Evolutionary conservation across 2,329 filamentous ascomycete genomes (phyloP).

Genomic region (Fusarium buharicum): DNA sequence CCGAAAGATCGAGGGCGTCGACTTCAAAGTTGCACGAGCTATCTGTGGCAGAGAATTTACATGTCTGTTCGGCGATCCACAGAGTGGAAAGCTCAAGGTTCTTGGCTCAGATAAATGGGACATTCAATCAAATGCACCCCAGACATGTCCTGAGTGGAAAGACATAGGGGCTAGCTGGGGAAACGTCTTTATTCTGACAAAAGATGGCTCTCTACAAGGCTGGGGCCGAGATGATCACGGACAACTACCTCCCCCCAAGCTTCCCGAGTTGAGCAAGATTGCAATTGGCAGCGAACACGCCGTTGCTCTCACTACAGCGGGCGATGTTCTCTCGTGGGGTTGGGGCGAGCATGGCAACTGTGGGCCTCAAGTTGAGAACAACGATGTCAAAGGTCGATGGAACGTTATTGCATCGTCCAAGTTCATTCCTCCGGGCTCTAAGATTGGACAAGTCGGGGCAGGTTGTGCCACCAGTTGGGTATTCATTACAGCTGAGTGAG

Average conservation of each 20-base stretch:
- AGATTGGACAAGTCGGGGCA: constrained; percentile 74
- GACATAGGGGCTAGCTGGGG: constrained; percentile 85
- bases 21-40: constrained; percentile 72
- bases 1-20: constrained; percentile 65
- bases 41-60: constrained; percentile 90
- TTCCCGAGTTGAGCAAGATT: constrained; percentile 71
- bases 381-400: constrained; percentile 75
- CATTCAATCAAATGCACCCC: constrained; percentile 67
- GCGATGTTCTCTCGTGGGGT: constrained; percentile 84
- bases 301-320: constrained; percentile 73
- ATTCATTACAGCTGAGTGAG: constrained; percentile 43
- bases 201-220: constrained; percentile 68
- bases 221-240: constrained; percentile 92
- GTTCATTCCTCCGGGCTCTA: constrained; percentile 61
- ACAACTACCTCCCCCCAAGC: constrained; percentile 73
- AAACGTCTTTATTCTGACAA: constrained; percentile 75
- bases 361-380: constrained; percentile 71
- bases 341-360: constrained; percentile 99
- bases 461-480: constrained; percentile 93
- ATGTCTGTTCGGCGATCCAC: constrained; percentile 69
- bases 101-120: constrained; percentile 82
- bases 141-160: constrained; percentile 66
- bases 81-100: constrained; percentile 69
- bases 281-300: constrained; percentile 90
- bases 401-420: constrained; percentile 72